Evolutionary conservation across 2,329 filamentous ascomycete genomes (phyloP), one percentile per base, ranked within the genome.

Genomic region (Colletotrichum chlorophyti): DNA sequence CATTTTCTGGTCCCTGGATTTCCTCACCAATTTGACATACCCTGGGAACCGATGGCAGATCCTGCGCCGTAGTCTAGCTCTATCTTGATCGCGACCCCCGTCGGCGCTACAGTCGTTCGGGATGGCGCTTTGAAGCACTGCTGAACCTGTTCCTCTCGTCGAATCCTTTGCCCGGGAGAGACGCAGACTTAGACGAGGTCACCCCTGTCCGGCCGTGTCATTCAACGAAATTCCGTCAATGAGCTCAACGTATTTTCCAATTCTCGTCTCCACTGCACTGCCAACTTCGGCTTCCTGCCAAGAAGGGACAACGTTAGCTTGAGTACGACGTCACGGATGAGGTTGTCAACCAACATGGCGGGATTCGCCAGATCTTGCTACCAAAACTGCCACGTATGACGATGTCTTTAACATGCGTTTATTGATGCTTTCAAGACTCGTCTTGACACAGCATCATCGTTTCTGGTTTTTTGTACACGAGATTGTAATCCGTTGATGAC

Each of bases 171-270:
- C 34, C 26, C 26, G 32, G 50, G 27, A 17, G n/a, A 42, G 14
- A 35, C 37, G 15, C 15, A 2, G 11, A 19, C 1, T 38, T 45
- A 23, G n/a, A 45, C 45, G 35, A 42, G 31, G 24, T 32, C 48
- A 19, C 29, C 27, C 40, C 21, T 11, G 19, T 14, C 24, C 19
- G 23, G 37, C 53, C 31, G 35, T 53, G 27, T 53, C 40, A 58
- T 53, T 24, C 49, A 42, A 29, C 27, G 7, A 45, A 53, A 15
- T 58, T 53, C 48, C 54, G 42, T 53, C 54, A 58, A 53, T 53
- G 34, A 58, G 35, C 54, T 53, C 49, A 58, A 58, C 41, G 41
- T 35, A 47, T 58, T 58, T 58, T 14, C 14, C 14, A 29, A 21
- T 26, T 15, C 17, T 8, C 21, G 26, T 35, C 40, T 17, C 54